Evolutionary conservation across 441 rosid genomes (phyloP), one percentile per base, ranked within the genome.

Genomic region (Viola pubescens): DNA sequence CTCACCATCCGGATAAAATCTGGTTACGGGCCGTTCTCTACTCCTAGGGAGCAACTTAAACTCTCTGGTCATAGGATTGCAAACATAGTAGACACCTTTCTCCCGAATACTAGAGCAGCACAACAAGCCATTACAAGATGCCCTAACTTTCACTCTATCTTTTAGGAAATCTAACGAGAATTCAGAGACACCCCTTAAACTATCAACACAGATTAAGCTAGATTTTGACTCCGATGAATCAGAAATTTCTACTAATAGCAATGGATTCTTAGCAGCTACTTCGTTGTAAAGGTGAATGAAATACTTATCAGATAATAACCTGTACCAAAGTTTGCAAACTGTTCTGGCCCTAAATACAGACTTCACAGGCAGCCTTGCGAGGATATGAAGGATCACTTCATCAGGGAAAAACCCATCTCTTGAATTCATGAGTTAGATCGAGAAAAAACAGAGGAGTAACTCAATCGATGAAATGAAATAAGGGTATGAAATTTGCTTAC

Each of bases 41-140:
- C 78, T 82, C 74, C 56, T 85, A 13, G 96, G 96, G 56, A 91
- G 83, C 71, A 66, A 50, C 66, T 60, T 77, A 66, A 46, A 81
- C 72, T 86, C 88, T 72, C 84, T 80, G 7, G 98, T 91, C 73
- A 84, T 69, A 0, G 98, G 96, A 65, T 88, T 86, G 66, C 95
- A 91, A 11, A 91, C 88, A 52, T 85, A 91, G 59, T 79, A 87
- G 73, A 81, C 79, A 60, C 91, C 94, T 75, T 77, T 91, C 40
- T 81, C 83, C 41, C 87, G 91, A 7, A 88, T 75, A 52, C 92
- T 83, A 14, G 96, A 82, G 72, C 96, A 91, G 64, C 92, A 85
- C 75, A 91, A 67, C 56, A 86, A 73, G 49, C 98, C 98, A 64
- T 88, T 85, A 73, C 92, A 85, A 0, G 92, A 91, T 7, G 82